Base-by-base conservation (phyloP, 1,139 yeast species). In the Geotrichum phurueaensis region DNA sequence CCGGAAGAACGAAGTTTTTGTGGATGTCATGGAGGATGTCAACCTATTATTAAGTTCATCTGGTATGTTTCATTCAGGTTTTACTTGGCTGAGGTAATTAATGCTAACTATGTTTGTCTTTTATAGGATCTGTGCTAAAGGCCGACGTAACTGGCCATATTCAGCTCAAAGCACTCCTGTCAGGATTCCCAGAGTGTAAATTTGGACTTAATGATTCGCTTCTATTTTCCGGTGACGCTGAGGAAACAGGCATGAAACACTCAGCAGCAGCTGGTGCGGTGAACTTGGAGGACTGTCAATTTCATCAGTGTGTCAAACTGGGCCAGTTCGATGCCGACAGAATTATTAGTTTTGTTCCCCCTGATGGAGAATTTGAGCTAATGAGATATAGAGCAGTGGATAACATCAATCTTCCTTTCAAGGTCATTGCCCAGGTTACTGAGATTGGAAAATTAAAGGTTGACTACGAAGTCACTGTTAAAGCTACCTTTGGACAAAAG, bases 311-410 rank as follows among this genome's bases (percentile, higher is more conserved):
- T 73, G 96, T 89, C 45, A 81, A 87, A 60, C 76, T 89, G 57
- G 82, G 85, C 52, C 81, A 82, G 69, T 89, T 87, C 71, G 91
- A 87, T 66, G 71, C 80, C 7, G 86, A 85, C 51, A 78, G 88
- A 57, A 79, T 84, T 57, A 87, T 90, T 62, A 83, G 84, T 57
- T 90, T 90, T 67, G 79, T 86, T 13, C 96, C 96, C 5, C 96
- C 98, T 0, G 98, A 92, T 75, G 98, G 98, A 0, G 87, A 85
- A 61, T 90, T 90, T 72, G 96, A 91, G 71, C 80, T 94, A 62
- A 87, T 94, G 95, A 78, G 84, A 54, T 92, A 92, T 79, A 81
- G 81, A 60, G 80, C 82, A 59, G 71, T 70, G 9, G 82, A 84
- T 67, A 84, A 85, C 67, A 76, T 85, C 65, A 82, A 82, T 62